These are phyloP conservation scores for Eimeria praecox DNA, from an alignment of 169 alveolate species.

Conservation along the genomic window DNA sequence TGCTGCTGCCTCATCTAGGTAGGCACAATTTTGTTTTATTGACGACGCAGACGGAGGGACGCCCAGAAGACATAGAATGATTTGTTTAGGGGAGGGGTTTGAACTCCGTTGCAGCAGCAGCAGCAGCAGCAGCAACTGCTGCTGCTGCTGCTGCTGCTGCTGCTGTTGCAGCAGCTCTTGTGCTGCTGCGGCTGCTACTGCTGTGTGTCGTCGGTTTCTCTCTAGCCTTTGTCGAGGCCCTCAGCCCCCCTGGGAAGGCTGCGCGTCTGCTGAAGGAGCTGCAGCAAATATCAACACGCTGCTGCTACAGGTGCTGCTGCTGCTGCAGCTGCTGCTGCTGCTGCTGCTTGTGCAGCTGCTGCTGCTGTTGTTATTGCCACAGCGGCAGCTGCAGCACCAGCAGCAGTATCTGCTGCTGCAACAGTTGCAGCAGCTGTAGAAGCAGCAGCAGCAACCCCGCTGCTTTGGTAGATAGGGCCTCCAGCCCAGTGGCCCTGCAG, in stretches of 20 bases:
- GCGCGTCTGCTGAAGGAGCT: background rate
- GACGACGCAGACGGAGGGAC: constrained; percentile 25
- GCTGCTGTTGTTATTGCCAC: background rate
- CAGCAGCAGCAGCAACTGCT: background rate
- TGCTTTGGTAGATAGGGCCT: constrained; percentile 39
- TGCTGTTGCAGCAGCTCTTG: background rate
- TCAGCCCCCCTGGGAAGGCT: background rate
- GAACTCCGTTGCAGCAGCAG: constrained; percentile 1
- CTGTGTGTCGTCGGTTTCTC: background rate
- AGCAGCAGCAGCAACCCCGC: constrained; percentile 5
- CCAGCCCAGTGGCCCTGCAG: constrained; percentile 27
- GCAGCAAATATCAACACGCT: background rate
- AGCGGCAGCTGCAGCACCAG: constrained; percentile 24
- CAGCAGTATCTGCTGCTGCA: constrained; percentile 28
- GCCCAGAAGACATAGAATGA: background rate
- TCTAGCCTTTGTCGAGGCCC: background rate
- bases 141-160: background rate
- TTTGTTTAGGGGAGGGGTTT: background rate
- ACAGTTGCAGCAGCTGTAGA: background rate
- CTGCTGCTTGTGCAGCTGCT: background rate
- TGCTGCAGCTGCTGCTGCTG: constrained; percentile 47
- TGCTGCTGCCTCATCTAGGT: constrained; percentile 6
- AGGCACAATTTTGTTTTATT: constrained; percentile 13
- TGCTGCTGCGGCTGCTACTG: background rate
- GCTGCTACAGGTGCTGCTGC: constrained; percentile 19